A percentile compares a stretch with the other conserved stretches of the same genome.
phyloP scores from a whole-genome alignment of 1,139 yeast species.

The Petasospora fabianii region DNA sequence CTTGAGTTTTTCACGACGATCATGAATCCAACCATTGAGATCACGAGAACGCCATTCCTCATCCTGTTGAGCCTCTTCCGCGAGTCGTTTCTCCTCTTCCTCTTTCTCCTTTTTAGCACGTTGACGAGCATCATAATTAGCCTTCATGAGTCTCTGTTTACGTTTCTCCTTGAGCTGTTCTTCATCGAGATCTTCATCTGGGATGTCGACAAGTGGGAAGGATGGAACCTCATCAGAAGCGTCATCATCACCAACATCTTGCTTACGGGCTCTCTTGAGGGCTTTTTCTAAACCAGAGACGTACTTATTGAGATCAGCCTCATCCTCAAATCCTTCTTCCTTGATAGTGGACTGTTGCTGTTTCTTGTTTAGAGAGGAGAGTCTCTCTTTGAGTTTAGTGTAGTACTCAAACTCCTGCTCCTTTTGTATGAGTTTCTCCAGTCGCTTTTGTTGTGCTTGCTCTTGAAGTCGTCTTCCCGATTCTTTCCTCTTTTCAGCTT shows the following conservation, averaged over 20 bases:
- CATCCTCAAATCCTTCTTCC: constrained; percentile 76
- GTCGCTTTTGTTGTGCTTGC: constrained; percentile 82
- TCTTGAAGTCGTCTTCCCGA: constrained; percentile 88
- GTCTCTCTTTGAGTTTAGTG: constrained; percentile 49
- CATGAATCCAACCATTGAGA: constrained; percentile 73
- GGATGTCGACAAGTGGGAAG: constrained; percentile 78
- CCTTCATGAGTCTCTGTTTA: constrained; percentile 75
- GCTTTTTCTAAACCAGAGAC: constrained; percentile 63
- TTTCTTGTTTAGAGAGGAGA: constrained; percentile 47
- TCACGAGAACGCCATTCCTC: constrained; percentile 75
- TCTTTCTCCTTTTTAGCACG: constrained; percentile 80
- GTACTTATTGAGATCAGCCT: constrained; percentile 67
- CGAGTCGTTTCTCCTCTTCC: constrained; percentile 47
- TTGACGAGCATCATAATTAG: constrained; percentile 84
- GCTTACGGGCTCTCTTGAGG: constrained; percentile 62
- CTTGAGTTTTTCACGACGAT: constrained; percentile 61
- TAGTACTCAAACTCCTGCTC: constrained; percentile 79
- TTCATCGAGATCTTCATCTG: constrained; percentile 77
- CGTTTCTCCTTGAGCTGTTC: constrained; percentile 86
- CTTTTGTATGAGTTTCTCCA: constrained; percentile 75
- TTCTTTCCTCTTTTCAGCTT: constrained; percentile 78
- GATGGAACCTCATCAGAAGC: constrained; percentile 49
- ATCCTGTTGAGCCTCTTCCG: constrained; percentile 59
- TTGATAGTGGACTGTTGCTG: constrained; percentile 43
- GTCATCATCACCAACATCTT: constrained; percentile 56